These are phyloP conservation scores for Paxillus ammoniavirescens DNA, from an alignment of 768 basidiomycete genomes.

Conservation along the genomic window DNA sequence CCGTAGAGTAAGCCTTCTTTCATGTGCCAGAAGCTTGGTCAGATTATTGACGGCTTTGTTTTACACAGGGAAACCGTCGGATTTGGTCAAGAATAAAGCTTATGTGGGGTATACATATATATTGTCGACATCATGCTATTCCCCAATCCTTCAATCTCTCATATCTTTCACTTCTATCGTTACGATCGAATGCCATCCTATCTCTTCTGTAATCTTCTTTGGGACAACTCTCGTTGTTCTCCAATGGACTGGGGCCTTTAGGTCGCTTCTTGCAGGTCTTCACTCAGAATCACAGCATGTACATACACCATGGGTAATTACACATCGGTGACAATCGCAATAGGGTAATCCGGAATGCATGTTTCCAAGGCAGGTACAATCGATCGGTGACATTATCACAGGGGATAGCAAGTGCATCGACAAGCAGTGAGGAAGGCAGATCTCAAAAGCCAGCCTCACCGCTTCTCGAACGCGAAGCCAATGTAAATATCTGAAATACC, in stretches of 20 bases:
- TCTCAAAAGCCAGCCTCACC: slow-evolving; percentile 18
- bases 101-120: neutral
- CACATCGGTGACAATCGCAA: too few relatives aligned
- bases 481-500: slow-evolving; percentile 77
- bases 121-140: slow-evolving; percentile 9
- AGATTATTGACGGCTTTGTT: slow-evolving; percentile 12
- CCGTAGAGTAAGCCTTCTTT: slow-evolving; percentile 73
- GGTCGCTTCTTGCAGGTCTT: neutral
- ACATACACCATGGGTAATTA: neutral
- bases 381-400: too few relatives aligned
- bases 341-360: neutral
- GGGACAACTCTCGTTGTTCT: slow-evolving; percentile 16
- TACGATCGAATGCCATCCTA: slow-evolving; percentile 20
- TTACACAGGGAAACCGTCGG: slow-evolving; percentile 80
- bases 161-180: slow-evolving; percentile 2
- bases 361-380: too few relatives aligned
- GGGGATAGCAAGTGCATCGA: too few relatives aligned
- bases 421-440: neutral
- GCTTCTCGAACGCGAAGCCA: slow-evolving; percentile 88
- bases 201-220: slow-evolving; percentile 30
- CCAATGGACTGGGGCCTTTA: neutral
- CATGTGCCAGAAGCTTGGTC: slow-evolving; percentile 1
- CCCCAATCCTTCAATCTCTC: slow-evolving; percentile 5
- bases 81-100: slow-evolving; percentile 85
- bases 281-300: neutral